Base-by-base conservation (phyloP, 306 rosid species). In the Vigna reflexopilosa region DNA sequence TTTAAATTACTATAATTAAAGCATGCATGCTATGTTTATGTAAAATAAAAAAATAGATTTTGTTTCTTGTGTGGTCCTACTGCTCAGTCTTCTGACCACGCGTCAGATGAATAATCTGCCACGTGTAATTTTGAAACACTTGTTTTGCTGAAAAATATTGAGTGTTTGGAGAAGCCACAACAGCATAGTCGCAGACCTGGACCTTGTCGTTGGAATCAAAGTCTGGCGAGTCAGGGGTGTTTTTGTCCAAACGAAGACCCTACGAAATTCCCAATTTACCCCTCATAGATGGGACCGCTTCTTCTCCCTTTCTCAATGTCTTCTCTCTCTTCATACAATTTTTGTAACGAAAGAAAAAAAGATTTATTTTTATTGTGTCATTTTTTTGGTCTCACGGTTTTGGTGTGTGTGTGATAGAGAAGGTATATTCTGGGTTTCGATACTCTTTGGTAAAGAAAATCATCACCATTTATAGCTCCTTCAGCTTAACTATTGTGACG, bases 361-460 rank as follows among this genome's bases (percentile, higher is more conserved):
- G 67, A 26, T 59, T 68, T 26, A 67, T 68, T 70, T 76, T 77
- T 69, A 77, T 81, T 70, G 59, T 64, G 81, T 67, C 70, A 75
- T 59, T 49, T 70, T 34, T 38, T 22, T 55, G 55, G 57, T 26
- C 64, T 56, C 14, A 48, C 64, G 12, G 8, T 12, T 62, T 22
- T 50, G 40, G 72, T 34, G 26, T 1, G 47, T 28, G 32, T 72
- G 82, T 72, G 82, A 67, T 34, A 42, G 9, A 66, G 30, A 38
- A 49, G 83, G 93, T 82, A 91, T 93, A 89, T 93, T 88, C 93
- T 75, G 70, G 73, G 85, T 49, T 82, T 84, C 90, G 88, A 87
- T 87, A 34, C 85, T 83, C 77, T 79, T 22, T 15, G 50, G 58
- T 70, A 47, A 77, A 71, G 58, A 13, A 67, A 57, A 72, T 75